Conservation (phyloP, 805 yeast genomes). For the Myxozyma udenii region DNA sequence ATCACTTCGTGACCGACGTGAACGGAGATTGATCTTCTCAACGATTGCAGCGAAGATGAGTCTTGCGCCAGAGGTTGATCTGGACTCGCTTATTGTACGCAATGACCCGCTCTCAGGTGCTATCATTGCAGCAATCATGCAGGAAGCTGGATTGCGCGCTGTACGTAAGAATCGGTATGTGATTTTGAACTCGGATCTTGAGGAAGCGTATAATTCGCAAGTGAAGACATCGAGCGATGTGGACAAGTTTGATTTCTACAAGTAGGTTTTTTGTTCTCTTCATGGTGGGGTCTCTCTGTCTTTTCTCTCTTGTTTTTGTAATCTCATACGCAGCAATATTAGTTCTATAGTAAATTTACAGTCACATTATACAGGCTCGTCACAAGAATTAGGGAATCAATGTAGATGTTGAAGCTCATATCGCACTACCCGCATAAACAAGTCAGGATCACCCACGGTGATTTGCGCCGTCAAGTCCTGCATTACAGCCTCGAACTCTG, state of each 20-base stretch:
- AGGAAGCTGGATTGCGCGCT: constrained; percentile 98
- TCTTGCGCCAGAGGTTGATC: constrained; percentile 93
- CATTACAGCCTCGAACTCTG: constrained; percentile 25
- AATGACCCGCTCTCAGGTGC: constrained; percentile 97
- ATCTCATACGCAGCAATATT: background rate
- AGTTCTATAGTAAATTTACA: background rate
- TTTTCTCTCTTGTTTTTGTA: background rate
- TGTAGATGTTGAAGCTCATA: constrained; percentile 8
- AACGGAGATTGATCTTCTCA: constrained; percentile 91
- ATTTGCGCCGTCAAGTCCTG: constrained; percentile 6
- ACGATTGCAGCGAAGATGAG: constrained; percentile 98
- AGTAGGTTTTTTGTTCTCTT: constrained; percentile 42
- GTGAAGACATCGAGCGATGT: constrained; percentile 94
- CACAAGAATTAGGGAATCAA: background rate
- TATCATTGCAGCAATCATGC: constrained; percentile 98
- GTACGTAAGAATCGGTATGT: constrained; percentile 97
- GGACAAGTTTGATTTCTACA: constrained; percentile 96
- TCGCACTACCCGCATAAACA: constrained; percentile 20
- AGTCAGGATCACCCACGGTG: constrained; percentile 13
- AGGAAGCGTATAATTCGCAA: constrained; percentile 95
- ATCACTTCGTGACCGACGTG: constrained; percentile 91
- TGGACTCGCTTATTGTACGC: constrained; percentile 89
- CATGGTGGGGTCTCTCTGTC: background rate
- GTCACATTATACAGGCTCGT: background rate
- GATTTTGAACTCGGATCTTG: constrained; percentile 91